These are phyloP conservation scores for Fusarium sp. DNA, from an alignment of 2,329 filamentous ascomycete species.

Conservation along the genomic window DNA sequence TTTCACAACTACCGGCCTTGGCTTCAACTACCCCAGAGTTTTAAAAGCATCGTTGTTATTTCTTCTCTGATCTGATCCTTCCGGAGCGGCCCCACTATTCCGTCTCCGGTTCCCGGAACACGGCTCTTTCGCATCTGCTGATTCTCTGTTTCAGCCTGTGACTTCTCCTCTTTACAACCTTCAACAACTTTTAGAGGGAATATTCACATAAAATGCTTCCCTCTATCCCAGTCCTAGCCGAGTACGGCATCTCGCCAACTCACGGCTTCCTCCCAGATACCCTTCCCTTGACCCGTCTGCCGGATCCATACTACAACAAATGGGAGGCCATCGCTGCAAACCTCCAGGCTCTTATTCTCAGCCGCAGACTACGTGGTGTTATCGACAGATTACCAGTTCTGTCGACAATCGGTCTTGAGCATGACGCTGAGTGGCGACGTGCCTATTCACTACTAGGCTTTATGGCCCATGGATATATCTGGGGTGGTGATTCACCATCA, in stretches of 20 bases:
- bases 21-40: conserved; percentile 14
- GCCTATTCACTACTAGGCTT: conserved; percentile 92
- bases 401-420: conserved; percentile 81
- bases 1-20: conserved; percentile 7
- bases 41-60: background rate
- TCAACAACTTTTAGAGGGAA: background rate
- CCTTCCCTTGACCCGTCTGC: conserved; percentile 80
- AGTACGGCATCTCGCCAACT: conserved; percentile 82
- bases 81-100: conserved; percentile 39
- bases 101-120: conserved; percentile 31
- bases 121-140: conserved; percentile 11
- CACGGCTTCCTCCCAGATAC: conserved; percentile 90
- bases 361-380: conserved; percentile 81
- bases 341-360: conserved; percentile 86
- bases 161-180: conserved; percentile 7
- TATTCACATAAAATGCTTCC: conserved; percentile 57
- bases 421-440: conserved; percentile 90
- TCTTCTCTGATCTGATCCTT: conserved; percentile 3
- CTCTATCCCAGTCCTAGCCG: conserved; percentile 70
- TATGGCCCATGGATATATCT: conserved; percentile 95
- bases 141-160: background rate
- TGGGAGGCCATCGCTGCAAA: conserved; percentile 92
- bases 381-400: conserved; percentile 86
- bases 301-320: conserved; percentile 91
- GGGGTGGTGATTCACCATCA: conserved; percentile 86